phyloP scores from a whole-genome alignment of 1,284 basidiomycete genomes.

The Tilletia indica region DNA sequence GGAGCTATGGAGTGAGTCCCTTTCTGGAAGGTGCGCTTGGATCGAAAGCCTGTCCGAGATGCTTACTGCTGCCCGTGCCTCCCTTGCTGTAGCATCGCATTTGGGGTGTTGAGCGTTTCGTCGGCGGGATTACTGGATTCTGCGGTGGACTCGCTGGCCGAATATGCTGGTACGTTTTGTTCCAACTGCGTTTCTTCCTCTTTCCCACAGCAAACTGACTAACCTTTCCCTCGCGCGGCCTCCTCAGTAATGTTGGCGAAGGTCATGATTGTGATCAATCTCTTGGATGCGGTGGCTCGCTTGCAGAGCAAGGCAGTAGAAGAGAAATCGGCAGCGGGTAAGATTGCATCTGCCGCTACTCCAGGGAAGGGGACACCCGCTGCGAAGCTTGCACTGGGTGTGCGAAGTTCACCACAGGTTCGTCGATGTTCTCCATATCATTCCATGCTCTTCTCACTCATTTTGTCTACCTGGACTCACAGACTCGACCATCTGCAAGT shows the following conservation, averaged over 20 bases:
- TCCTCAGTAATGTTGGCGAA: background rate
- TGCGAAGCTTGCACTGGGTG: background rate
- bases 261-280: background rate
- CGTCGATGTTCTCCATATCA: background rate
- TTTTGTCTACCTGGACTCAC: background rate
- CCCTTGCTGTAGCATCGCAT: background rate
- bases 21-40: background rate
- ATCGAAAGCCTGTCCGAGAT: no score
- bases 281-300: background rate
- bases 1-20: background rate
- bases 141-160: background rate
- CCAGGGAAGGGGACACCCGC: background rate
- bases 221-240: background rate
- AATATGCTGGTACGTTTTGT: background rate
- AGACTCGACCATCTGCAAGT: conserved; percentile 12
- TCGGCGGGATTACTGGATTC: background rate
- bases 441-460: background rate
- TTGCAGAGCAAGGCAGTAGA: conserved; percentile 14
- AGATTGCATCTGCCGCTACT: background rate
- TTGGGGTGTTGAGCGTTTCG: background rate
- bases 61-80: background rate
- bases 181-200: background rate
- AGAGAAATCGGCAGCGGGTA: background rate
- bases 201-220: background rate
- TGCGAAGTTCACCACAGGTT: conserved; percentile 15